Evolutionary conservation across 2,329 filamentous ascomycete species (phyloP), one percentile per base, ranked within the genome.

Genomic region (Pseudonectria buxi): DNA sequence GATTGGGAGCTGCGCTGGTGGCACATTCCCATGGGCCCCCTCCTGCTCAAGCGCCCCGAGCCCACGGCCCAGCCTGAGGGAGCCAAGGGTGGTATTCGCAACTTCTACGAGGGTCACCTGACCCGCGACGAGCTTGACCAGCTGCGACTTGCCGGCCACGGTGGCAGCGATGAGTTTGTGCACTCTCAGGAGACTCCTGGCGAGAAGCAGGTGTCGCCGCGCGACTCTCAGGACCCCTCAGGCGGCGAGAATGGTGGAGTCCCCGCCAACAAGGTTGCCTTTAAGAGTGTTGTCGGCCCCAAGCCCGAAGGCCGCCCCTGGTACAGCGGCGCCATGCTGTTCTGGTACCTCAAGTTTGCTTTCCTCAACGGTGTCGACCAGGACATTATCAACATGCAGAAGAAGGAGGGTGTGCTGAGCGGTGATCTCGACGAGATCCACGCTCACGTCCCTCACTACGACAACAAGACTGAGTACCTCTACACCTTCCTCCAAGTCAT

Each of bases 61-160:
- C 57, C 62, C 0, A 63, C 66, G 4, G 52, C 61, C 44, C 84
- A 88, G 65, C 82, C 78, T 13, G 75, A 86, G 62, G 81, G 81
- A 7, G 59, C 78, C 7, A 82, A 82, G 3, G 60, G 59, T 32
- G 62, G 55, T 7, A 61, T 78, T 26, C 62, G 65, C 36, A 63
- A 78, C 50, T 78, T 73, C 52, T 78, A 78, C 54, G 64, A 61
- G 32, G 75, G 74, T 2, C 72, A 75, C 33, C 51, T 72, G 10
- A 77, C 73, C 11, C 61, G 57, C 3, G 72, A 74, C 6, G 61
- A 77, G 48, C 65, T 78, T 5, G 59, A 64, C 0, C 57, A 62
- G 1, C 58, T 54, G 3, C 51, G 56, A 4, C 64, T 62, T 14
- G 62, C 58, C 0, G 54, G 51, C 4, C 43, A 43, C 3, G n/a